phyloP scores from a whole-genome alignment of 2,329 filamentous ascomycete species.

The Cladosporium sp. region DNA sequence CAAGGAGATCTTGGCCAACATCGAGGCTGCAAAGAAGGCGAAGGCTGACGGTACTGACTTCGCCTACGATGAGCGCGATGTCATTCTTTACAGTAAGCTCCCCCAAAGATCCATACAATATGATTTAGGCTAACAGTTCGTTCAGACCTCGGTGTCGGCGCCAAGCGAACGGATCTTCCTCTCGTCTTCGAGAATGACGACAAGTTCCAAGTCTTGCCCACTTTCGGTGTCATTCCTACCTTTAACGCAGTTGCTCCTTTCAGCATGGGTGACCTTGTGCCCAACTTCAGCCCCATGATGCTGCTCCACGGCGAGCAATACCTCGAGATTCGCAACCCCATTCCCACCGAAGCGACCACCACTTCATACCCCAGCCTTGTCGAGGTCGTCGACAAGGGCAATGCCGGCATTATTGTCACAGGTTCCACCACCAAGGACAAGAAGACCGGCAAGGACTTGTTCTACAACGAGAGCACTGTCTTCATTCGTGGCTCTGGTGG shows the following conservation, averaged over 20 bases:
- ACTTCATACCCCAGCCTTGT: constrained; percentile 74
- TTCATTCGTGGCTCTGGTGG: constrained; percentile 90
- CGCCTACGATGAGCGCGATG: constrained; percentile 78
- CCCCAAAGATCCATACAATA: background rate
- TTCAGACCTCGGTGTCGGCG: constrained; percentile 75
- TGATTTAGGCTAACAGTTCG: background rate
- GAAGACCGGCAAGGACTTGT: constrained; percentile 79
- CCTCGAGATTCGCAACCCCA: constrained; percentile 87
- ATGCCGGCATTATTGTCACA: constrained; percentile 75
- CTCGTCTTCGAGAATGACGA: constrained; percentile 88
- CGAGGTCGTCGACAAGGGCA: constrained; percentile 95
- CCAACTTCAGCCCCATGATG: constrained; percentile 98
- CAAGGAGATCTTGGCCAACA: constrained; percentile 67
- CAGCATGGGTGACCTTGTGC: constrained; percentile 75
- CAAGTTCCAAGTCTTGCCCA: constrained; percentile 88
- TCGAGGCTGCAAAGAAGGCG: constrained; percentile 69
- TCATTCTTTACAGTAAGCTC: constrained; percentile 74
- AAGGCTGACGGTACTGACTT: constrained; percentile 72
- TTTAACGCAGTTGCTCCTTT: constrained; percentile 82
- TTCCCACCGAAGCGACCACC: constrained; percentile 77
- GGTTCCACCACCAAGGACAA: constrained; percentile 81
- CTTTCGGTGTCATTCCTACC: constrained; percentile 93
- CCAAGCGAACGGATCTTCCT: constrained; percentile 81
- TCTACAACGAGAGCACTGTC: constrained; percentile 94
- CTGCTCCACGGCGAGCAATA: constrained; percentile 98